Conservation (phyloP, 2,329 filamentous ascomycete species). For the Epichloe aotearoae region DNA sequence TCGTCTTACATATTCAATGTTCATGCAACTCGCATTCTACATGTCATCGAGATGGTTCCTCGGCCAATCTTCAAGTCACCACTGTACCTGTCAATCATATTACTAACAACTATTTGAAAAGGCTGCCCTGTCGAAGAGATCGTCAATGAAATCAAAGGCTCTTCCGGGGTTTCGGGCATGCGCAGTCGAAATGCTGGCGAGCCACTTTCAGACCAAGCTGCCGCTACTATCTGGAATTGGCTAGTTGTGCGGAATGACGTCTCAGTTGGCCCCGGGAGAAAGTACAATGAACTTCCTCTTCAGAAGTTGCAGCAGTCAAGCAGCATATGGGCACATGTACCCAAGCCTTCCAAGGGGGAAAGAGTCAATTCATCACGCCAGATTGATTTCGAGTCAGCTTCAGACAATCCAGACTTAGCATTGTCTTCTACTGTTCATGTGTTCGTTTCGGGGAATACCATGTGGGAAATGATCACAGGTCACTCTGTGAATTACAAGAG, state of each 20-base stretch:
- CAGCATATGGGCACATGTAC: neutral
- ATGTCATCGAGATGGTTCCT: neutral
- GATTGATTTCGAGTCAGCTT: neutral
- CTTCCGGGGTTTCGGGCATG: constrained; percentile 9
- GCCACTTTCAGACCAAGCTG: constrained; percentile 13
- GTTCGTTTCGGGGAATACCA: constrained; percentile 38
- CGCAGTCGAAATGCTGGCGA: constrained; percentile 5
- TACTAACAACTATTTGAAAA: constrained; percentile 5
- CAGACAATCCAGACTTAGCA: neutral
- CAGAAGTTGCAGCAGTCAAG: constrained; percentile 13
- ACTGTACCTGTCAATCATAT: neutral
- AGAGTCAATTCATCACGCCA: neutral
- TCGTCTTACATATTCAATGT: neutral
- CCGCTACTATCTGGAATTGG: constrained; percentile 24
- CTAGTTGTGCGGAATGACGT: constrained; percentile 21
- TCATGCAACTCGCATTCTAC: neutral
- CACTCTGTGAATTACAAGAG: constrained; percentile 46
- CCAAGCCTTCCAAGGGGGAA: neutral
- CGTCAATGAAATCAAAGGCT: constrained; percentile 18
- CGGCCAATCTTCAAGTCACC: neutral
- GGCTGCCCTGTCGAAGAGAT: constrained; percentile 21
- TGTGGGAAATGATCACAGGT: constrained; percentile 47
- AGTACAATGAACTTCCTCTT: constrained; percentile 27
- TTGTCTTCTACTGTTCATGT: constrained; percentile 17
- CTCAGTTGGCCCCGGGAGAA: constrained; percentile 20